phyloP scores from a whole-genome alignment of 2,329 filamentous ascomycete species.

The Epichloe baconii region DNA sequence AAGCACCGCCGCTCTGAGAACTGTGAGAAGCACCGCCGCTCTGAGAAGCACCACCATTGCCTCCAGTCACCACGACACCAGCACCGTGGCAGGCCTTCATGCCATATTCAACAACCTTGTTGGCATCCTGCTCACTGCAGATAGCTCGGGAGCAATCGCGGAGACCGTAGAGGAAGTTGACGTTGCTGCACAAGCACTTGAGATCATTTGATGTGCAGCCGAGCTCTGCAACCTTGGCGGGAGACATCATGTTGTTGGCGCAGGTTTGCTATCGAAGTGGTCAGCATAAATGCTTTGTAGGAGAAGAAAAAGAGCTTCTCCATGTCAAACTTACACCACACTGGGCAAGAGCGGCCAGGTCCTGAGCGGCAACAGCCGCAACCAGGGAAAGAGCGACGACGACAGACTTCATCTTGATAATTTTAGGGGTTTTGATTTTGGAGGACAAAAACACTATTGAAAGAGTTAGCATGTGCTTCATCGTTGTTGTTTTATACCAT shows the following conservation, averaged over 20 bases:
- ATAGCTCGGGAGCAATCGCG: slow-evolving; percentile 36
- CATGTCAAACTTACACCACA: slow-evolving; percentile 36
- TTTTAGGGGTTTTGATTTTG: background rate
- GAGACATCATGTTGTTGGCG: slow-evolving; percentile 34
- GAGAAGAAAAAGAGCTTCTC: background rate
- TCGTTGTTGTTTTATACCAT: no score
- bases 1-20: background rate
- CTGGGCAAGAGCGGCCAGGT: slow-evolving; percentile 27
- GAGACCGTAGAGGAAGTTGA: slow-evolving; percentile 35
- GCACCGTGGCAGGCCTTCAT: slow-evolving; percentile 24
- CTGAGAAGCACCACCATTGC: slow-evolving; percentile 1
- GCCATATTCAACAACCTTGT: slow-evolving; percentile 25
- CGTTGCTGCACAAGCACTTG: slow-evolving; percentile 33
- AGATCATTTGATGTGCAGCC: slow-evolving; percentile 30
- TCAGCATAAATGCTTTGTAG: slow-evolving; percentile 2
- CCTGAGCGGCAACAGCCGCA: slow-evolving; percentile 28
- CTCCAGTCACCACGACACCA: slow-evolving; percentile 21
- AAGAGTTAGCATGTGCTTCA: background rate
- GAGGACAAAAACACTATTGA: background rate
- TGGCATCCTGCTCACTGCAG: slow-evolving; percentile 25
- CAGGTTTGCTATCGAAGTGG: slow-evolving; percentile 30
- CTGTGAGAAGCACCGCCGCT: background rate
- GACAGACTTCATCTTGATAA: slow-evolving; percentile 37
- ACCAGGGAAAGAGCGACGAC: slow-evolving; percentile 29
- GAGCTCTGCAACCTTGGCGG: slow-evolving; percentile 28